Percentiles rank a stretch among this genome's conserved stretches.
phyloP scores from a whole-genome alignment of 2,329 filamentous ascomycete species.

The Bipolaris bicolor region DNA sequence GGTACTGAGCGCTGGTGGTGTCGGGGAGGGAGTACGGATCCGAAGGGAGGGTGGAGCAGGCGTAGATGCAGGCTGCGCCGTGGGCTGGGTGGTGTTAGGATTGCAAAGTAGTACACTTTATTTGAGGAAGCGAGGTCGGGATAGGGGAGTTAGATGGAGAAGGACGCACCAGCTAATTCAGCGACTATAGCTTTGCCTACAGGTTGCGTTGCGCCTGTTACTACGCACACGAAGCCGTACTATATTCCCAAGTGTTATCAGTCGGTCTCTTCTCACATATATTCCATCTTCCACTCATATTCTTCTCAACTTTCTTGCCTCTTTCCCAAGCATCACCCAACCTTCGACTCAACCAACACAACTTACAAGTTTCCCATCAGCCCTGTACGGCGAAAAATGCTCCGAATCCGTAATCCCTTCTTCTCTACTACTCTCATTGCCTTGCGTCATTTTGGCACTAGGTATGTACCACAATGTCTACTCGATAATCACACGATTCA shows the following conservation, averaged over 20 bases:
- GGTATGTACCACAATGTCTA: background rate
- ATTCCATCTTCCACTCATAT: too few relatives aligned
- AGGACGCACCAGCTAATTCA: constrained; percentile 61
- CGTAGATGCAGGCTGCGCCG: constrained; percentile 68
- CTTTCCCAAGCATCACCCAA: background rate
- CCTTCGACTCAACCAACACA: background rate
- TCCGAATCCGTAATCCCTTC: constrained; percentile 44
- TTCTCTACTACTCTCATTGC: background rate
- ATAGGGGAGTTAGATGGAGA: background rate
- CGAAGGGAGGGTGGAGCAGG: constrained; percentile 57
- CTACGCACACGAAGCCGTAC: constrained; percentile 70
- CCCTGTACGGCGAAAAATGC: constrained; percentile 63
- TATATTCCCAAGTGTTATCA: constrained; percentile 29
- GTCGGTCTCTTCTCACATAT: background rate
- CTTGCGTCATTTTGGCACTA: constrained; percentile 11
- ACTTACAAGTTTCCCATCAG: constrained; percentile 63
- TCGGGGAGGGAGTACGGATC: constrained; percentile 53
- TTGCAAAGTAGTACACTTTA: too few relatives aligned
- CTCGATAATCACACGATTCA: background rate
- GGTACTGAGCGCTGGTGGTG: constrained; percentile 35
- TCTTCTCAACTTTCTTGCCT: background rate
- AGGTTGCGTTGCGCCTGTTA: constrained; percentile 66
- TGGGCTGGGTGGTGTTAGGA: constrained; percentile 54
- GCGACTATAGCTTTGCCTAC: constrained; percentile 65
- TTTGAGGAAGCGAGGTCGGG: too few relatives aligned